Evolutionary conservation across 2,329 filamentous ascomycete species (phyloP), one percentile per base, ranked within the genome.

Genomic region (Phyllosticta citrichinensis): DNA sequence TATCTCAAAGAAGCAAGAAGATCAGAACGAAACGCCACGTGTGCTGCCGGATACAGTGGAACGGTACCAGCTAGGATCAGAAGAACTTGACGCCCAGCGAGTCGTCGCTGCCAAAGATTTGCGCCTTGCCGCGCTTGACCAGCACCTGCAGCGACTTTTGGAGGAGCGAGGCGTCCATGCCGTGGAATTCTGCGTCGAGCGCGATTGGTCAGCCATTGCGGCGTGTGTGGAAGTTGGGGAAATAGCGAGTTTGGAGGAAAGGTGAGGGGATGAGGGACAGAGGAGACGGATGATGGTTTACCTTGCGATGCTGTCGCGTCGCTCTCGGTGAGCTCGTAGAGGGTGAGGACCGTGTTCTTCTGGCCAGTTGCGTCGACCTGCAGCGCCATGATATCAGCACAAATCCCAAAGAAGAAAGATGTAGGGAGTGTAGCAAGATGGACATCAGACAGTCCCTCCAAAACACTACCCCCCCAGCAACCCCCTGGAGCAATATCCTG

Each of bases 51-150:
- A 6, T 8, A 10, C 6, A n/a, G n/a, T n/a, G n/a, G 9, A 2
- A 30, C 1, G 27, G 27, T 22, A 30, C 27, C 27, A 30, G 6
- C 6, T 30, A 22, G 2, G 12, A 40, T 40, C 53, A 97, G 72
- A 97, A 97, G 78, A 99, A 97, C 78, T 99, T 99, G 65, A 97
- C 91, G 68, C 94, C 94, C 69, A 89, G 85, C 63, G 89, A 88
- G 71, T 93, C 91, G 68, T 93, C 91, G 59, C 85, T 83, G 35
- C 93, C 93, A 76, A 99, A 97, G 25, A 97, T 85, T 74, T 97
- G 93, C 14, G 92, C 93, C 76, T 89, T 96, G 66, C 91, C 91
- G 64, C 87, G 83, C 80, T 95, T 96, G 40, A 96, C 92, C 56
- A 97, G 80, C 56, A 94, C 80, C 63, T 84, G 83, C 56, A 99